These are phyloP conservation scores for Ophiostoma perfectum DNA, from an alignment of 2,329 filamentous ascomycete species.

Conservation along the genomic window DNA sequence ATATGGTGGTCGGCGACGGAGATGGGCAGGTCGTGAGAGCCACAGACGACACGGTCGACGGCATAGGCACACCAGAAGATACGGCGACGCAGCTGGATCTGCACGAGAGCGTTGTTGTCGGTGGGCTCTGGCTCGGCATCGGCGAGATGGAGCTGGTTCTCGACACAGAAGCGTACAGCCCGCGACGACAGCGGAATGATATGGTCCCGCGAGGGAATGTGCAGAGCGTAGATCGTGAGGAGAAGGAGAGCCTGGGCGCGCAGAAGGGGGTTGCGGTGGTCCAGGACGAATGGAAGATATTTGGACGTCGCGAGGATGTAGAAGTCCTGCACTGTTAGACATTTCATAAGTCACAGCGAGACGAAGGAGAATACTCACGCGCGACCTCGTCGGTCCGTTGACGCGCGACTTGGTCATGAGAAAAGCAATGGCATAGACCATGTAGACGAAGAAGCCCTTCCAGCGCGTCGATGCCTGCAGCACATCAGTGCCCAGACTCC, in stretches of 20 bases:
- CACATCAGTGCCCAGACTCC: not conserved
- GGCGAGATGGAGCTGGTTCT: slow-evolving; percentile 30
- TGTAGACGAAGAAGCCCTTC: slow-evolving; percentile 31
- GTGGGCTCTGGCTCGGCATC: slow-evolving; percentile 26
- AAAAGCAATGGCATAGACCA: slow-evolving; percentile 26
- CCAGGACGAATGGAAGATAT: slow-evolving; percentile 20
- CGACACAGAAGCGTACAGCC: slow-evolving; percentile 31
- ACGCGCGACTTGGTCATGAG: slow-evolving; percentile 25
- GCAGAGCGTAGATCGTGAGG: slow-evolving; percentile 29
- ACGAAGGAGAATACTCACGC: not conserved
- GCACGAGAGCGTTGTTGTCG: slow-evolving; percentile 9
- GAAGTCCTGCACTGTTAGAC: slow-evolving; percentile 23
- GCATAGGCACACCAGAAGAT: slow-evolving; percentile 34
- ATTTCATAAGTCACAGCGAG: too few relatives aligned
- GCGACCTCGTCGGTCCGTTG: slow-evolving; percentile 18
- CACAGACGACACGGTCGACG: slow-evolving; percentile 31
- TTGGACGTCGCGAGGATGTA: slow-evolving; percentile 23
- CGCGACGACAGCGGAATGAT: slow-evolving; percentile 30
- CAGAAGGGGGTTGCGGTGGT: slow-evolving; percentile 24
- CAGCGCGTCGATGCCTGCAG: not conserved
- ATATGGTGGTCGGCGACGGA: slow-evolving; percentile 32
- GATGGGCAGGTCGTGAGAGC: slow-evolving; percentile 29
- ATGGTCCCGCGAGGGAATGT: slow-evolving; percentile 30
- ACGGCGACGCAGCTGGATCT: slow-evolving; percentile 30
- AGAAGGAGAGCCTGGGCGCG: slow-evolving; percentile 28